Percentiles rank a stretch among this genome's conserved stretches.
Conservation (phyloP, 1,284 basidiomycete species). For the Cryptococcus sp. region DNA sequence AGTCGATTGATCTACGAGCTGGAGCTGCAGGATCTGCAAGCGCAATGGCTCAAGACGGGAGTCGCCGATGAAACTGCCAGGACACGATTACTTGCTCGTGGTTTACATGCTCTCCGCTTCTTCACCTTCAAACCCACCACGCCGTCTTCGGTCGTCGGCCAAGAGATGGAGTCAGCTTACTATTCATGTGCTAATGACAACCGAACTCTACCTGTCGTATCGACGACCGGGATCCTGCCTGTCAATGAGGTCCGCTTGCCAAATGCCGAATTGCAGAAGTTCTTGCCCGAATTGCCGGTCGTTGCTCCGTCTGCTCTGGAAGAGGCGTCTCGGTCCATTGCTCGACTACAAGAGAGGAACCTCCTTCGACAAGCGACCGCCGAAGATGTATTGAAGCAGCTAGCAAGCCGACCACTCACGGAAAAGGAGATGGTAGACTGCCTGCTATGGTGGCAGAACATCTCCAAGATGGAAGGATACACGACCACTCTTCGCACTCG, state of each 20-base stretch:
- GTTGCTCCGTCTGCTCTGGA: slow-evolving; percentile 68
- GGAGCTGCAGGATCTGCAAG: slow-evolving; percentile 62
- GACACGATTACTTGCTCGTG: slow-evolving; percentile 64
- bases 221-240: slow-evolving; percentile 72
- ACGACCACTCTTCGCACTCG: slow-evolving; percentile 57
- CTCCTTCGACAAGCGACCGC: slow-evolving; percentile 83
- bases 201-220: slow-evolving; percentile 71
- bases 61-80: slow-evolving; percentile 58
- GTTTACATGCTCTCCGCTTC: slow-evolving; percentile 82
- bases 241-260: slow-evolving; percentile 76
- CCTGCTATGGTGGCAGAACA: slow-evolving; percentile 82
- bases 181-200: slow-evolving; percentile 63
- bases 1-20: slow-evolving; percentile 82
- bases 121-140: slow-evolving; percentile 86
- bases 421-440: slow-evolving; percentile 78
- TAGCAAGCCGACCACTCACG: slow-evolving; percentile 70
- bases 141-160: slow-evolving; percentile 80
- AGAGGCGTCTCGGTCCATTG: slow-evolving; percentile 68
- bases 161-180: slow-evolving; percentile 76
- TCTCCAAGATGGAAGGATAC: slow-evolving; percentile 60
- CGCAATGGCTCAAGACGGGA: slow-evolving; percentile 48
- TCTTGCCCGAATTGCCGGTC: slow-evolving; percentile 78
- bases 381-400: slow-evolving; percentile 80
- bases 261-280: slow-evolving; percentile 70
- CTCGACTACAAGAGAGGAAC: slow-evolving; percentile 65